Percentiles rank a stretch among this genome's conserved stretches.
These are phyloP conservation scores for Wallacemonas sp. DNA, from an alignment of 208 protist species.

Conservation along the genomic window DNA sequence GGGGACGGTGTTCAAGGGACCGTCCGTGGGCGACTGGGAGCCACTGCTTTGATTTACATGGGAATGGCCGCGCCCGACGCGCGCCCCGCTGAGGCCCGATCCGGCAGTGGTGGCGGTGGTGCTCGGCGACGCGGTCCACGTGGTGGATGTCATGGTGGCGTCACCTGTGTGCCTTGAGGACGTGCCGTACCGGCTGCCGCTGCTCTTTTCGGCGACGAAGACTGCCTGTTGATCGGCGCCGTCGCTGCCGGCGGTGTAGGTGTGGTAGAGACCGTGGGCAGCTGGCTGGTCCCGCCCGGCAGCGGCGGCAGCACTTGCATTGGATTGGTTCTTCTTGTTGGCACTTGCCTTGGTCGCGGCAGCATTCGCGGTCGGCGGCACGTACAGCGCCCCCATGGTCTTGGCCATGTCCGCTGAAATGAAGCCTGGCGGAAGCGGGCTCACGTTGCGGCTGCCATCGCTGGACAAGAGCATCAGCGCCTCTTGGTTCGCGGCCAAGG, in stretches of 20 bases:
- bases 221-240: not conserved
- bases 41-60: not conserved
- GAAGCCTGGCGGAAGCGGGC: not conserved
- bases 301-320: not conserved
- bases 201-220: not conserved
- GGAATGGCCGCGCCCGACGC: too few species aligned
- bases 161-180: not conserved
- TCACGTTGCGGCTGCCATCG: not conserved
- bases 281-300: too few species aligned
- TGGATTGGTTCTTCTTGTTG: too few species aligned
- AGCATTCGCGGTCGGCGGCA: not conserved
- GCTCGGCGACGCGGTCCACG: not conserved
- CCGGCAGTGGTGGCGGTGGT: not conserved
- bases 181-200: not conserved
- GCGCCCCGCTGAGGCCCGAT: too few species aligned
- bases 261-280: not conserved
- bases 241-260: not conserved
- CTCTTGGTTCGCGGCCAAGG: constrained; percentile 40
- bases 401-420: not conserved
- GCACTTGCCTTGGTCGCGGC: not conserved
- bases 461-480: not conserved
- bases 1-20: too few species aligned
- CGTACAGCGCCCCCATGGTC: not conserved
- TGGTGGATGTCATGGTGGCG: not conserved
- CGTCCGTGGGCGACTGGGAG: too few species aligned